Base-by-base conservation (phyloP, 1,284 basidiomycete genomes). In the Apiotrichum gamsii region DNA sequence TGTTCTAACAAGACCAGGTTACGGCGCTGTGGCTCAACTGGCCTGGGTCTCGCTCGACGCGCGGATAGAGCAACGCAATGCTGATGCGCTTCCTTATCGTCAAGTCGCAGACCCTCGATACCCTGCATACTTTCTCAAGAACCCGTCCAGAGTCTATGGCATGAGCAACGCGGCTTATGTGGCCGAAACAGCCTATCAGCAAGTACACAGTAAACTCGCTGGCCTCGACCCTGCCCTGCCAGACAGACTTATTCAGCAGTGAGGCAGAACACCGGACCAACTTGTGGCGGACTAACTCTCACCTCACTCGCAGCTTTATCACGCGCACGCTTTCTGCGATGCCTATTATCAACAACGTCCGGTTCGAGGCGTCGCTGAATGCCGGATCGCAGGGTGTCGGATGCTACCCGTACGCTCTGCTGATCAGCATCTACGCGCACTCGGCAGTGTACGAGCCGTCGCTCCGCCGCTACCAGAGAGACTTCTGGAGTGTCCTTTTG, bases 291-390 rank as follows among this genome's bases (percentile, higher is more conserved):
- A n/a, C n/a, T n/a, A 13, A 19, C 18, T n/a, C 37, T 38, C 16
- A 38, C n/a, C 21, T 20, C 10, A 18, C 28, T 16, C 14, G 3
- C 38, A 60, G 58, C 10, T 60, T 56, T 30, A 25, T 59, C 25
- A 50, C 43, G 8, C 43, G 49, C 19, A 52, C 54, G 3, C 52
- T 58, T 0, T 57, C 59, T 0, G 57, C 56, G 11, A 20, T 60
- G 14, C 61, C 61, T 2, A 49, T 62, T 25, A 32, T 62, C 39
- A 62, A 62, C 37, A 39, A 42, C 1, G 43, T 36, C 5, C 57
- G 61, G 10, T 47, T 60, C n/a, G 52, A 56, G 21, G 55, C 51
- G 2, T 50, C 49, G 5, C 45, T 56, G 10, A n/a, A n/a, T n/a
- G 43, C 36, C 8, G 50, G 46, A 11, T 49, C 43, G 47, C 49